Conservation (phyloP, 768 basidiomycete genomes). For the Fomitopsis pulvina region DNA sequence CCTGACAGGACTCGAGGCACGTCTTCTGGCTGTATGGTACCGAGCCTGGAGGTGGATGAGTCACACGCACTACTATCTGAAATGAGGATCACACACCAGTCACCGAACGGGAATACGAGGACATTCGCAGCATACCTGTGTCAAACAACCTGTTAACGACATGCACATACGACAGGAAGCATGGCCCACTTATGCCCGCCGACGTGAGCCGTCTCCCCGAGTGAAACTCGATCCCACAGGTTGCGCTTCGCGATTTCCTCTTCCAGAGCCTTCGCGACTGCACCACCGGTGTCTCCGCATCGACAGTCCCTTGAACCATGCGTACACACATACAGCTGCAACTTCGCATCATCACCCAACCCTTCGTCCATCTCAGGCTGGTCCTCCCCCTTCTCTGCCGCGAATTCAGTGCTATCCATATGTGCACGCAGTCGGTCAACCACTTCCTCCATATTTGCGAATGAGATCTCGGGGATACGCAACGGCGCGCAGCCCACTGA, state of each 20-base stretch:
- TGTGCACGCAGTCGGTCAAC: constrained; percentile 29
- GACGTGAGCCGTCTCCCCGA: constrained; percentile 71
- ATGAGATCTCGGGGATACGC: constrained; percentile 40
- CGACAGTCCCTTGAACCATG: constrained; percentile 76
- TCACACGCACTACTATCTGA: too few relatives aligned
- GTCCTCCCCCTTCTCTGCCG: constrained; percentile 9
- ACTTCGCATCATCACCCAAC: constrained; percentile 14
- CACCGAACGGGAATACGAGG: constrained; percentile 62
- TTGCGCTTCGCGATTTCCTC: constrained; percentile 41
- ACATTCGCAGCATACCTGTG: constrained; percentile 63
- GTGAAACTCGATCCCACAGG: constrained; percentile 26
- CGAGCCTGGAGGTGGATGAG: constrained; percentile 31
- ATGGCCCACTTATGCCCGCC: constrained; percentile 73
- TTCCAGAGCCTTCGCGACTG: constrained; percentile 46
- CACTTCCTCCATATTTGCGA: constrained; percentile 46
- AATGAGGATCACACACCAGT: constrained; percentile 66
- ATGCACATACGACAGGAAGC: background rate
- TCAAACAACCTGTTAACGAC: background rate
- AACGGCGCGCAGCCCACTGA: constrained; percentile 38
- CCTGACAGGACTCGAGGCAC: constrained; percentile 47
- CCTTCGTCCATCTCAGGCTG: constrained; percentile 1
- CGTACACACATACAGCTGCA: constrained; percentile 67
- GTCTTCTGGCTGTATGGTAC: constrained; percentile 49
- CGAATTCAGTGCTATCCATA: constrained; percentile 13
- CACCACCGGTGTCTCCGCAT: constrained; percentile 61